These are phyloP conservation scores for Rhodocollybia butyracea DNA, from an alignment of 768 basidiomycete species.

Conservation along the genomic window DNA sequence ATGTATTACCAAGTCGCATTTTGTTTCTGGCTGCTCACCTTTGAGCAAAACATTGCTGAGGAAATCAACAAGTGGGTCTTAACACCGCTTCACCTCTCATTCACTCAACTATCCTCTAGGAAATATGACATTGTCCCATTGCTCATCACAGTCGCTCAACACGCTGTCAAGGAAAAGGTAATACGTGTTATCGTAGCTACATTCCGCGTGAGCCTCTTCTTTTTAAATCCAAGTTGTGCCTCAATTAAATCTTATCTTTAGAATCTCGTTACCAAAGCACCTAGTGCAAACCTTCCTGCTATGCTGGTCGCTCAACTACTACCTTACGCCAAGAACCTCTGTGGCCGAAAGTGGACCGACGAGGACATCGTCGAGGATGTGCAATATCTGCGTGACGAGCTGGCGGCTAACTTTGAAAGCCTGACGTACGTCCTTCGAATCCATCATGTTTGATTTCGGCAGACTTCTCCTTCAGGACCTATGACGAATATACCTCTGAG, in stretches of 20 bases:
- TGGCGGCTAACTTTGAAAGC: constrained; percentile 83
- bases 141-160: constrained; percentile 79
- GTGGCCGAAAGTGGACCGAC: constrained; percentile 86
- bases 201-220: constrained; percentile 57
- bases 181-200: constrained; percentile 91
- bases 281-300: constrained; percentile 82
- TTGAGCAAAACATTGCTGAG: constrained; percentile 81
- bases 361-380: constrained; percentile 95
- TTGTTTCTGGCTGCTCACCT: constrained; percentile 92
- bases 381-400: constrained; percentile 80
- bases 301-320: constrained; percentile 89
- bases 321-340: constrained; percentile 83
- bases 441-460: neutral
- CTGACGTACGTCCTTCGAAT: constrained; percentile 62
- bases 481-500: constrained; percentile 94
- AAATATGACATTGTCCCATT: constrained; percentile 88
- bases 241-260: constrained; percentile 25
- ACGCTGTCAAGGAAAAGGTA: constrained; percentile 95
- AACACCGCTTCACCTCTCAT: neutral
- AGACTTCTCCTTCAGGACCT: constrained; percentile 57
- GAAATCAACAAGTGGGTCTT: constrained; percentile 77
- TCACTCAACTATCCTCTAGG: constrained; percentile 35
- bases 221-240: neutral
- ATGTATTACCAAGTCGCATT: constrained; percentile 94
- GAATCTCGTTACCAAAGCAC: constrained; percentile 91